These are phyloP conservation scores for Metarhizium guizhouense DNA, from an alignment of 2,329 filamentous ascomycete species.

Conservation along the genomic window DNA sequence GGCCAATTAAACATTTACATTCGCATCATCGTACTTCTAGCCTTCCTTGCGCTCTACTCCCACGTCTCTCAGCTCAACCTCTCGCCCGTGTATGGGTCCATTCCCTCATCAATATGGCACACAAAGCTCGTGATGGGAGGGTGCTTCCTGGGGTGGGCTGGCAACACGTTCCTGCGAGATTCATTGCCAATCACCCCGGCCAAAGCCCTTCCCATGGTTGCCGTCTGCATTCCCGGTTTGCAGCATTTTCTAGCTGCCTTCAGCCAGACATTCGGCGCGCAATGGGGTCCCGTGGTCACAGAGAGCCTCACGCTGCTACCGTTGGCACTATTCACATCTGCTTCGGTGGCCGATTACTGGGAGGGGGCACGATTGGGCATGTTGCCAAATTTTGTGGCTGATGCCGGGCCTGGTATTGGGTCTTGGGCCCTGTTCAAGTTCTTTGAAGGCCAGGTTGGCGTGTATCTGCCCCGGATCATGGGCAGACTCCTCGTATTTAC, in stretches of 20 bases:
- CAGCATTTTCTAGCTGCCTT: slow-evolving; percentile 63
- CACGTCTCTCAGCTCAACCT: slow-evolving; percentile 67
- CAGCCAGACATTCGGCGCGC: slow-evolving; percentile 57
- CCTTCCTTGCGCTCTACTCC: slow-evolving; percentile 47
- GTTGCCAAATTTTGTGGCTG: slow-evolving; percentile 47
- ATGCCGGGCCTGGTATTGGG: slow-evolving; percentile 55
- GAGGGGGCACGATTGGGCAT: slow-evolving; percentile 49
- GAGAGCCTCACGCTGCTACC: slow-evolving; percentile 67
- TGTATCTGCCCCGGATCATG: slow-evolving; percentile 39
- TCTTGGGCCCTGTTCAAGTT: slow-evolving; percentile 57
- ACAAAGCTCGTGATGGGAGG: slow-evolving; percentile 54
- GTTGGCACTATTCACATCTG: slow-evolving; percentile 53
- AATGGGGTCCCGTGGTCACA: slow-evolving; percentile 65
- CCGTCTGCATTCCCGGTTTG: slow-evolving; percentile 63
- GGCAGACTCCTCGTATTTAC: slow-evolving; percentile 58
- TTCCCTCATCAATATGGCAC: slow-evolving; percentile 69
- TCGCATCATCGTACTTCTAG: slow-evolving; percentile 19
- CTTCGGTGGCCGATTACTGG: slow-evolving; percentile 54
- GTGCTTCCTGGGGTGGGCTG: slow-evolving; percentile 63
- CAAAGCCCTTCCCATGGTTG: slow-evolving; percentile 59
- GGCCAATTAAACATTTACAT: slow-evolving; percentile 32
- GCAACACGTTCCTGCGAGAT: slow-evolving; percentile 45
- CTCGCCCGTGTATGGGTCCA: slow-evolving; percentile 80
- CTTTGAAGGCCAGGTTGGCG: slow-evolving; percentile 31
- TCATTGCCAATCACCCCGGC: slow-evolving; percentile 39